These are phyloP conservation scores for Pseudogymnoascus sp. DNA, from an alignment of 2,329 filamentous ascomycete genomes.

Conservation along the genomic window DNA sequence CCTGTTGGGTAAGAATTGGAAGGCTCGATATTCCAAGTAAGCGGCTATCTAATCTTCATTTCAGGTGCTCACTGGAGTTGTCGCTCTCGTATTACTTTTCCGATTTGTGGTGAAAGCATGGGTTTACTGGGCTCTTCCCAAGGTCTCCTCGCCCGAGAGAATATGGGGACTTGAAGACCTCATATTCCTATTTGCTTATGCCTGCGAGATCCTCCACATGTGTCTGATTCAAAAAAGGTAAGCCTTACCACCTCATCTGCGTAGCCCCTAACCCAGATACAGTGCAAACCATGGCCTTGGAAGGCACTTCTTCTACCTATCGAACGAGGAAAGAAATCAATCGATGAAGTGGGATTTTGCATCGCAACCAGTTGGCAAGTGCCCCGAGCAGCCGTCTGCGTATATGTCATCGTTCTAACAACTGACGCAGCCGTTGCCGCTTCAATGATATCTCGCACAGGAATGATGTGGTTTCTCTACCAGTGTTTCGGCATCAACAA, in stretches of 20 bases:
- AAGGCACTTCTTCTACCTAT: slow-evolving; percentile 27
- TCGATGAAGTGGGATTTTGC: slow-evolving; percentile 26
- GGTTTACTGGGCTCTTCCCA: slow-evolving; percentile 27
- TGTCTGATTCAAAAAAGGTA: slow-evolving; percentile 27
- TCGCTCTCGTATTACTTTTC: slow-evolving; percentile 14
- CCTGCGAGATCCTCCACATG: slow-evolving; percentile 28
- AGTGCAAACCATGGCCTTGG: slow-evolving; percentile 28
- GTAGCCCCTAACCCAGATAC: neutral
- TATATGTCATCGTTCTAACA: slow-evolving; percentile 1
- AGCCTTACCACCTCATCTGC: neutral
- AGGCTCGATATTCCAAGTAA: neutral
- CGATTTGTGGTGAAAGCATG: slow-evolving; percentile 23
- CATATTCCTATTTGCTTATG: slow-evolving; percentile 25
- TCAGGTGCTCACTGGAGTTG: slow-evolving; percentile 5
- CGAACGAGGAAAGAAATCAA: slow-evolving; percentile 18
- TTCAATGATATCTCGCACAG: slow-evolving; percentile 29
- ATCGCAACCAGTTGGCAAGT: slow-evolving; percentile 18
- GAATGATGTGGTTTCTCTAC: slow-evolving; percentile 31
- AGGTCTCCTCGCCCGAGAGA: slow-evolving; percentile 25
- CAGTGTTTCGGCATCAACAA: slow-evolving; percentile 28
- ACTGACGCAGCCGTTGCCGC: slow-evolving; percentile 24
- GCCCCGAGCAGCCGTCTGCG: neutral
- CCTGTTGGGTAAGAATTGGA: neutral
- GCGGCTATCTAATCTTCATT: neutral
- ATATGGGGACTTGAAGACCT: slow-evolving; percentile 30